Base-by-base conservation (phyloP, 1,139 yeast species). In the Nadsonia commutata region DNA sequence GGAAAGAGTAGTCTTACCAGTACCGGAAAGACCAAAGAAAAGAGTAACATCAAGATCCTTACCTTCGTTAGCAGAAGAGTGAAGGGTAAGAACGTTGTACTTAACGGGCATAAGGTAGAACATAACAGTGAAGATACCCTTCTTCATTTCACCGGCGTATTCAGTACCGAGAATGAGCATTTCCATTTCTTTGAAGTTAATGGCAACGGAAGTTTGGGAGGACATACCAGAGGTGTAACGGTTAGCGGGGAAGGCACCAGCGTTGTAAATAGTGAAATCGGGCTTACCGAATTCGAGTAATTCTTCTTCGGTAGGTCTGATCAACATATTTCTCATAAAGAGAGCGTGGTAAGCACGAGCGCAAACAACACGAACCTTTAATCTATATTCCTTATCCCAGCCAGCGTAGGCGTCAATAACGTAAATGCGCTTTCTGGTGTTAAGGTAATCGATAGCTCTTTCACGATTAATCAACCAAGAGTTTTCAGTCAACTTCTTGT, bases 71-170 rank as follows among this genome's bases (percentile, higher is more conserved):
- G 90, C 85, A 52, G 95, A 84, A 9, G 97, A 88, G 68, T 90
- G 98, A 64, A 90, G 75, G 41, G 97, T 90, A 63, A 90, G 76
- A 47, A 90, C 90, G 58, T 84, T 68, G 72, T 88, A 84, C 67
- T 76, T 84, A 59, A 90, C 80, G 50, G 98, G 98, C 96, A 88
- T 88, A 67, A 90, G 74, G 75, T 90, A 90, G 71, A 90, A 90
- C 97, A 90, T 90, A 51, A 90, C 97, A 19, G 97, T 86, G 75
- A 90, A 86, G 60, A 90, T 86, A 71, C 98, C 98, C 72, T 90
- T 90, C 74, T 90, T 90, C 98, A 90, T 90, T 72, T 90, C 98
- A 60, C 97, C 97, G 47, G 97, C 97, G 62, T 90, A 90, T 71
- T 90, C 97, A 44, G 97, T 88, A 68, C 98, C 98, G 56, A 90